Base-by-base conservation (phyloP, 176 grass and related monocot species). In the Carex scoparia region DNA sequence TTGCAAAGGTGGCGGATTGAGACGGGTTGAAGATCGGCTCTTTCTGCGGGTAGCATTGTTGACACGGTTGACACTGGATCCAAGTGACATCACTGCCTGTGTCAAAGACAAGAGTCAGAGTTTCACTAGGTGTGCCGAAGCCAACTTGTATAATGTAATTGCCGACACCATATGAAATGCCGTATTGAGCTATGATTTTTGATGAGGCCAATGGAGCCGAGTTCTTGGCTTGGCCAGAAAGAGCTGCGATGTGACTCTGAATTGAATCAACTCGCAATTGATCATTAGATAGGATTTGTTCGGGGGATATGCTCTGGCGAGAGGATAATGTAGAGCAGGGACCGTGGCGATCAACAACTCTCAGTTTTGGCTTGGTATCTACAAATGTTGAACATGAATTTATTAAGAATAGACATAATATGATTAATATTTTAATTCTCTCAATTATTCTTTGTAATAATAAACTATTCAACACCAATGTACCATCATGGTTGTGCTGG, bases 111-210 rank as follows among this genome's bases (percentile, higher is more conserved):
- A 89, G 30, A 1, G 75, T 63, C 32, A 82, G 54, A 13, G 13
- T 69, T 10, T 57, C 40, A 9, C 37, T 16, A 2, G 87, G 87
- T 0, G 68, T 89, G 40, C 90, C 90, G 56, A 82, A 61, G 75
- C 81, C 87, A 69, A 92, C 2, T 13, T 85, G 82, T 6, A 92
- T 69, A 15, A 89, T 60, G 65, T 90, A 92, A 61, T 92, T 70
- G 11, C 7, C 19, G 0, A 3, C 73, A 38, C 32, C 5, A 10
- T 84, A 69, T 8, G 86, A 71, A 12, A 27, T 2, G 12, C 88
- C 91, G 0, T 28, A 33, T 19, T 12, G 70, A 23, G 68, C 60
- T 3, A 53, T 30, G 18, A 92, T 54, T 46, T 82, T 48, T 32
- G 80, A 67, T 13, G 80, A 5, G 4, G n/a, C 16, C 19, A 53